Conservation (phyloP, 2,329 filamentous ascomycete species). For the Elsinoe necatrix region DNA sequence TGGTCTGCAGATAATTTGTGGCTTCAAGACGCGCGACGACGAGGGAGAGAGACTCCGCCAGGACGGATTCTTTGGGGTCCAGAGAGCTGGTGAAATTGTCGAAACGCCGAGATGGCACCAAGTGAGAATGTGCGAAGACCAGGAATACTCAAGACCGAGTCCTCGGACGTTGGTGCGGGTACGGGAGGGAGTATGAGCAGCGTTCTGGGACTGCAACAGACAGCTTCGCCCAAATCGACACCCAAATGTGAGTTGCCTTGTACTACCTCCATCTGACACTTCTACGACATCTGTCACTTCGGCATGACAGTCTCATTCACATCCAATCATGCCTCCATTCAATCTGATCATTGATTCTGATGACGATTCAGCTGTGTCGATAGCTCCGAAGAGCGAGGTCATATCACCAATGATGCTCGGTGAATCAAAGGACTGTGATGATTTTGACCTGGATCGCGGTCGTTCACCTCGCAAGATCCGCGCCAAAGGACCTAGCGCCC, state of each 20-base stretch:
- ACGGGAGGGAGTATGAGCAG: neutral
- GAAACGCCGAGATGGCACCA: neutral
- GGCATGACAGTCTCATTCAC: neutral
- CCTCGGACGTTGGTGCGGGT: neutral
- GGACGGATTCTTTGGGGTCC: neutral
- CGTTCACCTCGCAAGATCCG: conserved; percentile 28
- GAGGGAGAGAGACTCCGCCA: neutral
- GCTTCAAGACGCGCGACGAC: neutral
- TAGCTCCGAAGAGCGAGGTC: conserved; percentile 36
- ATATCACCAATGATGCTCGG: conserved; percentile 41
- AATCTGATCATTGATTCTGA: conserved; percentile 13
- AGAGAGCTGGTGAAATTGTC: neutral
- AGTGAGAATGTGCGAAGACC: neutral
- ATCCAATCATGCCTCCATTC: neutral
- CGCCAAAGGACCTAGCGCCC: conserved; percentile 32
- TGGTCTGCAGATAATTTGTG: neutral
- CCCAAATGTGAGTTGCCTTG: conserved; percentile 14
- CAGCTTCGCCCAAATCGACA: conserved; percentile 13
- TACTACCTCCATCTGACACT: neutral
- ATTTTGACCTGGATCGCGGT: conserved; percentile 32
- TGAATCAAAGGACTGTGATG: conserved; percentile 37
- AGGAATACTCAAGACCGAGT: conserved; percentile 14
- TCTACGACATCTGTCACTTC: neutral
- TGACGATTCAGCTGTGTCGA: conserved; percentile 35
- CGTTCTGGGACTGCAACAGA: neutral